Evolutionary conservation across 768 basidiomycete species (phyloP).

Genomic region (Leucosporidium creatinivorum): DNA sequence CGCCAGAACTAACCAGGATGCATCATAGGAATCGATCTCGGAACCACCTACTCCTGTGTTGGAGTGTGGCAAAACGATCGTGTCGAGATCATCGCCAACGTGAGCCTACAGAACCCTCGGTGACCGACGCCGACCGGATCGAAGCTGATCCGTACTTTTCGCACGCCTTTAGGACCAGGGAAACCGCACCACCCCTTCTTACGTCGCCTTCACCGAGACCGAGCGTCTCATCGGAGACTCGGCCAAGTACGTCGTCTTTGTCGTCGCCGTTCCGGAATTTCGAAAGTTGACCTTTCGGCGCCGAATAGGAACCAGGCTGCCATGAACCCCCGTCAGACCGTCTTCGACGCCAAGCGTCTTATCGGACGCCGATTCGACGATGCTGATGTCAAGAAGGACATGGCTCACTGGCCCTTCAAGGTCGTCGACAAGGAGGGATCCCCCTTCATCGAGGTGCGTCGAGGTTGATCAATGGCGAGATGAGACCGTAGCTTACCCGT

Average conservation of each 20-base stretch:
- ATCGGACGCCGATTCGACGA: conserved; percentile 96
- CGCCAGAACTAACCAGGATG: not conserved
- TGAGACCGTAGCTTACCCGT: not conserved
- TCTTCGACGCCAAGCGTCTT: conserved; percentile 98
- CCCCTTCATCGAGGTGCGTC: conserved; percentile 62
- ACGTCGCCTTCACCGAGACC: conserved; percentile 84
- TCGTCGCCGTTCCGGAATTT: not conserved
- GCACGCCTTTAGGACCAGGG: conserved; percentile 71
- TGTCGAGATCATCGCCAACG: conserved; percentile 77
- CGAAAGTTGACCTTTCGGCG: not conserved
- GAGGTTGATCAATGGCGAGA: conserved; percentile 39
- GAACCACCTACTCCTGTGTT: conserved; percentile 86
- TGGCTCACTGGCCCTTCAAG: conserved; percentile 88
- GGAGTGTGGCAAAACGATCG: conserved; percentile 99
- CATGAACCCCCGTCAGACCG: conserved; percentile 99
- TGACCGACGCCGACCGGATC: not conserved
- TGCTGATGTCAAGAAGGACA: conserved; percentile 89
- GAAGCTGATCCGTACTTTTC: not conserved
- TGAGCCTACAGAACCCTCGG: conserved; percentile 1
- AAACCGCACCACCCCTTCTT: conserved; percentile 97
- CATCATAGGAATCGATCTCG: conserved; percentile 32
- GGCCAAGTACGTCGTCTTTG: conserved; percentile 52
- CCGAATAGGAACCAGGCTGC: conserved; percentile 75
- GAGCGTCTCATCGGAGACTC: conserved; percentile 99
- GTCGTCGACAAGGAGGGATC: conserved; percentile 96